Evolutionary conservation across 2,329 filamentous ascomycete species (phyloP), one percentile per base, ranked within the genome.

Genomic region (Stachybotrys chlorohalonatus): DNA sequence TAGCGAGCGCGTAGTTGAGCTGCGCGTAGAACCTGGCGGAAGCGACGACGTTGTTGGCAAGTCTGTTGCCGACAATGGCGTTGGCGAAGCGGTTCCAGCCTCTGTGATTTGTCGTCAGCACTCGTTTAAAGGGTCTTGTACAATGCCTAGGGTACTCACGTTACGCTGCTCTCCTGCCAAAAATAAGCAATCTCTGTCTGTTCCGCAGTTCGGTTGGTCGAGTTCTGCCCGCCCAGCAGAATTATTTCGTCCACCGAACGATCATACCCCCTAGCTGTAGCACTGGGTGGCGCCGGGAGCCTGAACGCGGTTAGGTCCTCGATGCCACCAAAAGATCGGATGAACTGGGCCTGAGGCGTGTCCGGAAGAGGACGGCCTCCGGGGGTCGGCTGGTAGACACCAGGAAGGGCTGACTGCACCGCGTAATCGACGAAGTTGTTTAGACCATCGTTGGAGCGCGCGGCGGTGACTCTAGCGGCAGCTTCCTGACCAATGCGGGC

Each of bases 1-100:
- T 58, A 36, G 56, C 56, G n/a, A 56, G 47, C 24, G 56, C 56
- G 49, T 56, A 58, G 54, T 56, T 58, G 16, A 58, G 51, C 52
- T 55, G 50, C 7, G 56, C 56, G 51, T 56, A 58, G 53, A 58
- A 58, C 17, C 51, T 53, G 45, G 56, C 56, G 7, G 54, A 56
- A 9, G 50, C 54, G 5, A 56, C 16, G 42, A 56, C 54, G 30
- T 58, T 51, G 6, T 36, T 17, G n/a, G 53, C 47, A 7, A 56
- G 51, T 6, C 16, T 16, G 48, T 56, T 36, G 31, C 55, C 55
- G 8, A 58, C 48, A 42, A 58, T 52, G 11, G 47, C 47, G 17
- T 55, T 32, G 11, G 56, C 56, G 24, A 56, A 52, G 5, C 55
- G 51, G 45, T 58, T 58, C 56, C 56, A 58, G 3, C 53, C 52